Conservation (phyloP, 805 yeast species). For the Yamadazyma insecticola region DNA sequence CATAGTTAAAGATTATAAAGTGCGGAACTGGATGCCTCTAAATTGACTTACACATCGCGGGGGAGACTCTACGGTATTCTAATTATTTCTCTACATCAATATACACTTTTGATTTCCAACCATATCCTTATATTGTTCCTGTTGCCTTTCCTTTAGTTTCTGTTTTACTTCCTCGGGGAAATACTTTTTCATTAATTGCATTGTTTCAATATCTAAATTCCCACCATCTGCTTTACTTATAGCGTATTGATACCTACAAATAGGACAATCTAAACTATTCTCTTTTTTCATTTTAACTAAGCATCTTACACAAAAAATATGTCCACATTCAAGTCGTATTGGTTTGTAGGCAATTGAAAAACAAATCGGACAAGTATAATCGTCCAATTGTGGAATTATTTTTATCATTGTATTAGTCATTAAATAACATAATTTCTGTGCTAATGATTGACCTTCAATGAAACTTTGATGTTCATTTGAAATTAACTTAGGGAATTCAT, state of each 20-base stretch:
- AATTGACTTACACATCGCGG: constrained; percentile 1
- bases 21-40: not conserved
- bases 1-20: constrained; percentile 12
- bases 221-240: constrained; percentile 54
- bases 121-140: constrained; percentile 30
- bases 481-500: constrained; percentile 42
- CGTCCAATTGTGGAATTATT: constrained; percentile 69
- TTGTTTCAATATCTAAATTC: constrained; percentile 53
- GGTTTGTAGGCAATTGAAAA: constrained; percentile 69
- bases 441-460: constrained; percentile 44
- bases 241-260: constrained; percentile 53
- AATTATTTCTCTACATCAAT: constrained; percentile 4
- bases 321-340: constrained; percentile 58
- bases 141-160: constrained; percentile 51
- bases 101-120: constrained; percentile 11
- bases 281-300: constrained; percentile 62
- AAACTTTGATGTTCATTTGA: constrained; percentile 39
- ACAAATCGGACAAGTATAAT: constrained; percentile 72
- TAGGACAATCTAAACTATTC: constrained; percentile 57
- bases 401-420: constrained; percentile 52
- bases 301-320: constrained; percentile 70
- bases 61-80: not conserved
- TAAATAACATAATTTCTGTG: constrained; percentile 50
- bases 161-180: constrained; percentile 66
- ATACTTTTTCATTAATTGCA: constrained; percentile 50